A percentile compares a stretch with the other conserved stretches of the same genome.
Conservation (phyloP, 352 stramenopile species). For the Globisporangium splendens region DNA sequence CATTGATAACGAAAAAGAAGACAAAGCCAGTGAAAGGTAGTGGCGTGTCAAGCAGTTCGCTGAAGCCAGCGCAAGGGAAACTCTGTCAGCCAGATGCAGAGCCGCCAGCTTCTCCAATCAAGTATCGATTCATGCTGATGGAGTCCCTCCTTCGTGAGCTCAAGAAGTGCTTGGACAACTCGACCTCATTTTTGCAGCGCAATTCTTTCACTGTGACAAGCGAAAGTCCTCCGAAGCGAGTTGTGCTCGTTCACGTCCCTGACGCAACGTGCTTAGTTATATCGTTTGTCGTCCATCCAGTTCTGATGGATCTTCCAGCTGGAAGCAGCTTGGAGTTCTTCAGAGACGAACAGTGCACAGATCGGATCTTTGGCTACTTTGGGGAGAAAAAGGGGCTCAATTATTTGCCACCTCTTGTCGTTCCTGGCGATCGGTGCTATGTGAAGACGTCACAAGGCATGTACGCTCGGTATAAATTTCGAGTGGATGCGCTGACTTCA, state of each 20-base stretch:
- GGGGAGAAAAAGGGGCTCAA: constrained; percentile 67
- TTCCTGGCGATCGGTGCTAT: constrained; percentile 61
- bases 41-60: constrained; percentile 13
- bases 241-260: constrained; percentile 58
- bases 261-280: constrained; percentile 64
- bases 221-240: constrained; percentile 57
- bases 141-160: constrained; percentile 55
- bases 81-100: constrained; percentile 26
- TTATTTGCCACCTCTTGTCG: constrained; percentile 56
- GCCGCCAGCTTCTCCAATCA: constrained; percentile 26
- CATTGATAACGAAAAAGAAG: constrained; percentile 32
- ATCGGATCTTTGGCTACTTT: constrained; percentile 73
- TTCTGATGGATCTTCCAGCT: constrained; percentile 74
- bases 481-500: constrained; percentile 58
- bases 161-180: constrained; percentile 47
- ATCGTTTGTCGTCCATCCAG: constrained; percentile 77
- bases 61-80: constrained; percentile 26
- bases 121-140: constrained; percentile 64
- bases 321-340: constrained; percentile 75
- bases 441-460: constrained; percentile 54
- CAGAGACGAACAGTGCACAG: constrained; percentile 51
- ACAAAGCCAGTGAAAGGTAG: constrained; percentile 25
- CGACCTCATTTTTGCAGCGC: constrained; percentile 38
- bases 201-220: constrained; percentile 63
- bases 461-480: constrained; percentile 81